Evolutionary conservation across 768 basidiomycete genomes (phyloP).

Genomic region (Termitomyces sp.): DNA sequence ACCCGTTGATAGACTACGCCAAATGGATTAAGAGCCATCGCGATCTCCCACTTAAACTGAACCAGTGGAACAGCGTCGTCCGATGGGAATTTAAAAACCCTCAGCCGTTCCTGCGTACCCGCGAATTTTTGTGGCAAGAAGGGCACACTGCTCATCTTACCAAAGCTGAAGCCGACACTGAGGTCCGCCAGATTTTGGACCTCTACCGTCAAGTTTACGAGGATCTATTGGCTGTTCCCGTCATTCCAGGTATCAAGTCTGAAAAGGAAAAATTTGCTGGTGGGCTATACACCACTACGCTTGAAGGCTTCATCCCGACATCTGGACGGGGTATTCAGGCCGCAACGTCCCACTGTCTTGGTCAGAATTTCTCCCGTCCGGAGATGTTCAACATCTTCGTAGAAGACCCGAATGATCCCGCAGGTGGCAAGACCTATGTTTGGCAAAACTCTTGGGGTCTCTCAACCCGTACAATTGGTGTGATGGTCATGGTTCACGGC

Average conservation of each 20-base stretch:
- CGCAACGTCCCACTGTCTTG: constrained; percentile 96
- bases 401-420: constrained; percentile 82
- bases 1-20: constrained; percentile 70
- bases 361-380: constrained; percentile 94
- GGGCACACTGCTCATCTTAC: constrained; percentile 95
- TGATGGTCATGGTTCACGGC: constrained; percentile 99
- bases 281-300: constrained; percentile 94
- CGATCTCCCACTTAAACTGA: constrained; percentile 93
- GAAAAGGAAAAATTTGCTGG: constrained; percentile 99
- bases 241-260: constrained; percentile 95
- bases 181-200: constrained; percentile 92
- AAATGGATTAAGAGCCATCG: constrained; percentile 99
- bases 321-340: constrained; percentile 97
- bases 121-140: constrained; percentile 99
- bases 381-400: constrained; percentile 99
- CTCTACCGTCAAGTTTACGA: constrained; percentile 95
- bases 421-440: constrained; percentile 69
- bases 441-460: constrained; percentile 99
- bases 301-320: constrained; percentile 97
- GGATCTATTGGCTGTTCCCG: constrained; percentile 95
- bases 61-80: constrained; percentile 99
- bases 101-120: constrained; percentile 97
- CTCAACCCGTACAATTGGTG: constrained; percentile 92
- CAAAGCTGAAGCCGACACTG: constrained; percentile 83
- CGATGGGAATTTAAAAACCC: constrained; percentile 99